Conservation (phyloP, 1,284 basidiomycete species). For the Hortiboletus rubellus region DNA sequence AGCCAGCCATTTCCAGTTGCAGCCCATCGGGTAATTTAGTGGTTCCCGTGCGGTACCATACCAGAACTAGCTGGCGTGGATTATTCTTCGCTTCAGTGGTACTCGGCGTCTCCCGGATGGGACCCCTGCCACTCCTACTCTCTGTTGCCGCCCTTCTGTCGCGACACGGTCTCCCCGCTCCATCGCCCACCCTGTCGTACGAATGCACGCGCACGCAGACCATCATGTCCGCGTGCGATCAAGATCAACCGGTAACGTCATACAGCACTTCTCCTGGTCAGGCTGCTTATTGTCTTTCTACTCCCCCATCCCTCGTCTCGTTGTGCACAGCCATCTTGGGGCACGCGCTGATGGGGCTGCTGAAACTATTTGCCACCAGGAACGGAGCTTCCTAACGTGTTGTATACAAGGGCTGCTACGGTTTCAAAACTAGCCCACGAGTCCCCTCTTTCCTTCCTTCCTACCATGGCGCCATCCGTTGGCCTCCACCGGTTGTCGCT, state of each 20-base stretch:
- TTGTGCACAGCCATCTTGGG: not conserved
- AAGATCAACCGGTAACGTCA: too few species aligned
- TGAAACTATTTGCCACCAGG: conserved; percentile 15
- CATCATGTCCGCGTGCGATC: too few species aligned
- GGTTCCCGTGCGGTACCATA: too few species aligned
- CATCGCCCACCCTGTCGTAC: too few species aligned
- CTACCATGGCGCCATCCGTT: conserved; percentile 11
- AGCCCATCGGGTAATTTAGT: too few species aligned
- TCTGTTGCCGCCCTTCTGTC: too few species aligned
- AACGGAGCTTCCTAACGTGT: not conserved
- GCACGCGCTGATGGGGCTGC: not conserved
- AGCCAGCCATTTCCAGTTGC: conserved; percentile 78
- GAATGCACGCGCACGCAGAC: not conserved
- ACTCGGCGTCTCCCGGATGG: conserved; percentile 26
- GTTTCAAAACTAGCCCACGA: not conserved
- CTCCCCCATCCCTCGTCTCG: not conserved
- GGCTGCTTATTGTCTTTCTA: not conserved
- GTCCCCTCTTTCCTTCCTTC: not conserved
- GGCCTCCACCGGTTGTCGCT: conserved; percentile 14
- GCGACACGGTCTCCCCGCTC: too few species aligned
- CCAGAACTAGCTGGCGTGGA: too few species aligned
- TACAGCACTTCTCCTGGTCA: too few species aligned
- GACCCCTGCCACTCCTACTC: too few species aligned
- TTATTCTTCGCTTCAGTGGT: conserved; percentile 85
- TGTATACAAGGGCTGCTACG: not conserved